These are phyloP conservation scores for Porphyrellus sp. DNA, from an alignment of 1,284 basidiomycete genomes.

Conservation along the genomic window DNA sequence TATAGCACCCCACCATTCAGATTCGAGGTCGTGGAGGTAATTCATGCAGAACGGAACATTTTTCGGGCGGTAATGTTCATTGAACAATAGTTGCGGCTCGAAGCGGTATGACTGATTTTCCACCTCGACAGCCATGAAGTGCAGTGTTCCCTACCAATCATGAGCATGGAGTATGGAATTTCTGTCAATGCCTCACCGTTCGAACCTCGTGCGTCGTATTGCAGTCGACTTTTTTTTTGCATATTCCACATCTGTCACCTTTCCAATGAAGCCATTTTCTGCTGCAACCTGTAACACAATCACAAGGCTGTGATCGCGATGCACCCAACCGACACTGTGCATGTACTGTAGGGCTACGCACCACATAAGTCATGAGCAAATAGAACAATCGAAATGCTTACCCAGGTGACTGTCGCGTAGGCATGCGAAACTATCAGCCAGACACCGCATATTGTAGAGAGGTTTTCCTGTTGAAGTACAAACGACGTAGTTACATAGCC, in stretches of 20 bases:
- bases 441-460: neutral
- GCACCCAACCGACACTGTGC: conserved; percentile 10
- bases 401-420: too few relatives aligned
- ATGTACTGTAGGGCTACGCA: neutral
- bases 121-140: neutral
- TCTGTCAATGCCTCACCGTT: neutral
- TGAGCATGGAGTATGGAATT: neutral
- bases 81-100: neutral
- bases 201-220: neutral
- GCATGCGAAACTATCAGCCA: neutral
- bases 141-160: neutral
- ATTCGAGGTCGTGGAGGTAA: conserved; percentile 12
- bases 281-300: neutral
- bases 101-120: neutral
- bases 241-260: conserved; percentile 15
- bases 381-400: neutral
- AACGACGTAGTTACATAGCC: too few relatives aligned
- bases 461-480: too few relatives aligned
- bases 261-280: neutral
- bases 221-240: neutral
- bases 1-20: conserved; percentile 3
- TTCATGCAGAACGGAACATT: conserved; percentile 3
- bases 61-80: neutral
- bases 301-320: conserved; percentile 7
- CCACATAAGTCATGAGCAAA: neutral